These are phyloP conservation scores for Vitis rotundifolia DNA, from an alignment of 164 flowering plant species.

Conservation along the genomic window DNA sequence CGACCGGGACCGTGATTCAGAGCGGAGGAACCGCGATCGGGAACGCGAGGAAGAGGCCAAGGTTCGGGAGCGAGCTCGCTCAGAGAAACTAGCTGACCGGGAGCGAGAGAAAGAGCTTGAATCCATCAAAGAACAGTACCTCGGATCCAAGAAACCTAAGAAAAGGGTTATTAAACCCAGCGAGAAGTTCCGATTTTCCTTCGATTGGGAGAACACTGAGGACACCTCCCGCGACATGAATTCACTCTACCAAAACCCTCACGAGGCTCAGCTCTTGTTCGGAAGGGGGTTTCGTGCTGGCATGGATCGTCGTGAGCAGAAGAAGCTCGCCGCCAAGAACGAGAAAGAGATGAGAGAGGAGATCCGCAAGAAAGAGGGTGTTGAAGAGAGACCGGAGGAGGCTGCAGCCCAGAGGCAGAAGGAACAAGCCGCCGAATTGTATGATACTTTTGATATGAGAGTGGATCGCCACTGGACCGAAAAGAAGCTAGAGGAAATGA, in stretches of 20 bases:
- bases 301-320: constrained; percentile 91
- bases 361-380: constrained; percentile 72
- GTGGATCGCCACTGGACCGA: constrained; percentile 86
- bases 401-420: constrained; percentile 61
- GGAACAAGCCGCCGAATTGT: constrained; percentile 70
- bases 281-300: constrained; percentile 95
- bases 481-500: constrained; percentile 86
- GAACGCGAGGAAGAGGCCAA: constrained; percentile 64
- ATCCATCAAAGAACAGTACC: constrained; percentile 86
- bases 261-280: constrained; percentile 84
- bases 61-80: constrained; percentile 47
- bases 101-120: constrained; percentile 70
- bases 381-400: constrained; percentile 79
- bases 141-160: constrained; percentile 90
- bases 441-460: constrained; percentile 75
- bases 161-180: constrained; percentile 89
- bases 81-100: constrained; percentile 52
- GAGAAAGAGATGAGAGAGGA: constrained; percentile 78
- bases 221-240: constrained; percentile 93
- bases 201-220: constrained; percentile 96
- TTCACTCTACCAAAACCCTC: constrained; percentile 82
- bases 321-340: constrained; percentile 82
- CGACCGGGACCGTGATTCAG: constrained; percentile 30
- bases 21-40: constrained; percentile 31
- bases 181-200: constrained; percentile 90